phyloP scores from a whole-genome alignment of 768 basidiomycete species.

The Serpula lacrymans region DNA sequence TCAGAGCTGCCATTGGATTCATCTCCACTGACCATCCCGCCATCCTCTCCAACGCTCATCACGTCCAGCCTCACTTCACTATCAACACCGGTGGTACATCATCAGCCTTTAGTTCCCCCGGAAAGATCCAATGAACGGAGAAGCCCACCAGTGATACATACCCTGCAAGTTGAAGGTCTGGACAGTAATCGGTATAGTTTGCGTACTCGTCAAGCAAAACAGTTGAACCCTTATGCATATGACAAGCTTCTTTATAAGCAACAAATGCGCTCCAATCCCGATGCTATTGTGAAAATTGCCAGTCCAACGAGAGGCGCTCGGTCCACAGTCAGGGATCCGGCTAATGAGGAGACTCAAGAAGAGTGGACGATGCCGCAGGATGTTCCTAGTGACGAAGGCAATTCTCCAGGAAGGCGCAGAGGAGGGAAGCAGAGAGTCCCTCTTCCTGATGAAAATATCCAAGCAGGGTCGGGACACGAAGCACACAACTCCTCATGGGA shows the following conservation, averaged over 20 bases:
- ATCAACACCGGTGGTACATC: conserved; percentile 1
- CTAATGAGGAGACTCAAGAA: conserved; percentile 16
- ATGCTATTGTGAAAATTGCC: conserved; percentile 59
- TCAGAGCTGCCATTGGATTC: no score
- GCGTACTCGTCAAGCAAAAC: conserved; percentile 50
- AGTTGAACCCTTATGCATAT: conserved; percentile 59
- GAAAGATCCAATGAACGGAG: conserved; percentile 9
- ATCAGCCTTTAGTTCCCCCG: conserved; percentile 3
- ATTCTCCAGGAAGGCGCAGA: conserved; percentile 13
- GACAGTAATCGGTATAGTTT: conserved; percentile 46
- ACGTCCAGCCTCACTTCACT: conserved; percentile 2
- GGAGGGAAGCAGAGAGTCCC: conserved; percentile 6
- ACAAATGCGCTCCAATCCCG: conserved; percentile 52
- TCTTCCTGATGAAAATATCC: conserved; percentile 2
- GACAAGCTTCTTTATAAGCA: conserved; percentile 53
- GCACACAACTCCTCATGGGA: conserved; percentile 18
- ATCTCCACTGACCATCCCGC: neutral
- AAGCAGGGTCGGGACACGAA: neutral
- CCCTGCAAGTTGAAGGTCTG: neutral
- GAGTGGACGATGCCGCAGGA: conserved; percentile 23
- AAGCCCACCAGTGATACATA: conserved; percentile 9
- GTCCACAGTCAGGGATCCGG: conserved; percentile 12
- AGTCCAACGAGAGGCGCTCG: conserved; percentile 28
- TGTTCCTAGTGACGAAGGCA: conserved; percentile 21
- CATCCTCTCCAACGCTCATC: neutral